A percentile compares a stretch with the other conserved stretches of the same genome.
These are phyloP conservation scores for Capronia americana DNA, from an alignment of 2,329 filamentous ascomycete genomes.

Conservation along the genomic window DNA sequence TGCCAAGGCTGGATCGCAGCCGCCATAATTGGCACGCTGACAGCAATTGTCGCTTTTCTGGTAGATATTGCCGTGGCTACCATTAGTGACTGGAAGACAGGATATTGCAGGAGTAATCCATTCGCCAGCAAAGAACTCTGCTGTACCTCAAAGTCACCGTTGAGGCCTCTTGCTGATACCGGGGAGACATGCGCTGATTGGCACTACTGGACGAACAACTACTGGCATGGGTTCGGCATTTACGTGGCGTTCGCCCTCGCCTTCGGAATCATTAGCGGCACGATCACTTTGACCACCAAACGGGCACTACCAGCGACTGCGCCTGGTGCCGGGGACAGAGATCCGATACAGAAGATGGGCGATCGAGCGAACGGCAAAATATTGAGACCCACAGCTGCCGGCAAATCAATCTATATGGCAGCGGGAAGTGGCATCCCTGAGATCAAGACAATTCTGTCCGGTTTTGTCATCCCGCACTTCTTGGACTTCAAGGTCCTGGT, in stretches of 20 bases:
- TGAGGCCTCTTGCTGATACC: conserved; percentile 34
- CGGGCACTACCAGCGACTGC: conserved; percentile 55
- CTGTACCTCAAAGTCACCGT: conserved; percentile 49
- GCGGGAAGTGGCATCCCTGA: conserved; percentile 66
- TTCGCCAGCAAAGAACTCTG: conserved; percentile 59
- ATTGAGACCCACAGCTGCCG: conserved; percentile 48
- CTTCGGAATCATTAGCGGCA: conserved; percentile 58
- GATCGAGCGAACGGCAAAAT: conserved; percentile 50
- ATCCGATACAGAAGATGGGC: conserved; percentile 52
- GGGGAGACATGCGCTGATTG: conserved; percentile 52
- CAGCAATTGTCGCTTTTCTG: conserved; percentile 61
- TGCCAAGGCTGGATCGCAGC: conserved; percentile 64
- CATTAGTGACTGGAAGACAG: conserved; percentile 63
- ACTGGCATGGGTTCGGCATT: conserved; percentile 53
- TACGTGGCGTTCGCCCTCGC: conserved; percentile 58
- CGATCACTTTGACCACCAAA: conserved; percentile 59
- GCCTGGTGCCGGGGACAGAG: conserved; percentile 48
- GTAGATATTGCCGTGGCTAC: conserved; percentile 63
- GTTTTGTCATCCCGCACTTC: conserved; percentile 66
- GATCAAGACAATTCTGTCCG: conserved; percentile 66
- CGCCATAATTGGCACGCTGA: conserved; percentile 60
- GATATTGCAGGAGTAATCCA: conserved; percentile 58
- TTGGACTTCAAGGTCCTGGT: conserved; percentile 62
- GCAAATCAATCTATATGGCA: conserved; percentile 65
- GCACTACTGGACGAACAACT: conserved; percentile 53